phyloP scores from a whole-genome alignment of 2,329 filamentous ascomycete species.

The Fusarium vanettenii region DNA sequence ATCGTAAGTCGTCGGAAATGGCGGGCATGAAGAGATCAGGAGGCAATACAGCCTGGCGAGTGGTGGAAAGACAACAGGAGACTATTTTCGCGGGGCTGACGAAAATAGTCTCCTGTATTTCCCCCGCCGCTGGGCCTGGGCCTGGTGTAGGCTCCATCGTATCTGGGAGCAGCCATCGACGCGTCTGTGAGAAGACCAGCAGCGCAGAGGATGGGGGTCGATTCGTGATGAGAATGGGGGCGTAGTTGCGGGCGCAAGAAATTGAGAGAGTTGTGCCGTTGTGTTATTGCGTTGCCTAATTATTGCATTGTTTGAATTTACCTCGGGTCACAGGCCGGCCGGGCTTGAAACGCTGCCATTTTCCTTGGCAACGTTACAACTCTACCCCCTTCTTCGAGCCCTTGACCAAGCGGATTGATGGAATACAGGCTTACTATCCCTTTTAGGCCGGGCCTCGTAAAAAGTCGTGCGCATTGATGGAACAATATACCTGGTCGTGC shows the following conservation, averaged over 20 bases:
- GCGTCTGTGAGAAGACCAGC: background rate
- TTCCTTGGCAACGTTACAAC: no score
- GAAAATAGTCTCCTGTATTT: no score
- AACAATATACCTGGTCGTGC: background rate
- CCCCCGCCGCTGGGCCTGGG: no score
- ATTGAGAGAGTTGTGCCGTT: background rate
- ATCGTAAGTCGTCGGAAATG: background rate
- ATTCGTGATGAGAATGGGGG: constrained; percentile 1
- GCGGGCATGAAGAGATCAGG: constrained; percentile 1
- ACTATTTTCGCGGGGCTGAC: no score
- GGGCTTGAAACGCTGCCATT: background rate
- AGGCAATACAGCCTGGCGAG: constrained; percentile 1
- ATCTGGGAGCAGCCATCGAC: background rate
- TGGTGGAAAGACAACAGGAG: no score
- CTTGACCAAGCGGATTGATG: no score
- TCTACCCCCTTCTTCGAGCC: no score
- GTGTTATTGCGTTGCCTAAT: background rate
- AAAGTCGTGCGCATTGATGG: background rate
- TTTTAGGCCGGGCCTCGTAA: background rate
- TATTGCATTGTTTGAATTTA: background rate
- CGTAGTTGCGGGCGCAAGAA: background rate
- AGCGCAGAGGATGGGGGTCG: constrained; percentile 1
- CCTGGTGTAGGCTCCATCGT: constrained; percentile 10
- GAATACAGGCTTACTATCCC: constrained; percentile 1
- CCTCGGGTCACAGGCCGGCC: constrained; percentile 1